phyloP scores from a whole-genome alignment of 73 alveolate genomes.

The Effrenium voratum region DNA sequence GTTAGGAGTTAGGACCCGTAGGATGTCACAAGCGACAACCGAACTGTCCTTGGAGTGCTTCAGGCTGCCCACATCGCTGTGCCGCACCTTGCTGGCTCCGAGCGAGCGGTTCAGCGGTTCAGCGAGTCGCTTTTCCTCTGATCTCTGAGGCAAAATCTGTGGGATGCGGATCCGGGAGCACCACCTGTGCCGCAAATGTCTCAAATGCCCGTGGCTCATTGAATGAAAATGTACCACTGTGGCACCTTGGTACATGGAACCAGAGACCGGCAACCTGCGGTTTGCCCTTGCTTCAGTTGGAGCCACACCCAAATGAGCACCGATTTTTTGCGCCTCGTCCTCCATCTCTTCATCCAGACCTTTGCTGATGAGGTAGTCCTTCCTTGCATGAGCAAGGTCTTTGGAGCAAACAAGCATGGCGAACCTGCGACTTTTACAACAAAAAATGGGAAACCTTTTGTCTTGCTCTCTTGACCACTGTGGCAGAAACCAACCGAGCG shows the following conservation, averaged over 20 bases:
- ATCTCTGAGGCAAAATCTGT: too few relatives aligned
- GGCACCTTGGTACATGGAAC: too few relatives aligned
- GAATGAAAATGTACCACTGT: too few relatives aligned
- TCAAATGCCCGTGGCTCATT: too few relatives aligned
- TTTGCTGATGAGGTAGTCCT: slow-evolving; percentile 75
- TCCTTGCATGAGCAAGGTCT: neutral
- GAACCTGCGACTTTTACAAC: neutral
- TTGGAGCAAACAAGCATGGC: neutral
- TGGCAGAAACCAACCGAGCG: neutral
- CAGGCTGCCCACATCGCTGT: slow-evolving; percentile 70
- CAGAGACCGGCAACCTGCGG: too few relatives aligned
- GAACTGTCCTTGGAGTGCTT: slow-evolving; percentile 55
- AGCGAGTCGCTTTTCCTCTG: too few relatives aligned
- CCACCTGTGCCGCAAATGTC: too few relatives aligned
- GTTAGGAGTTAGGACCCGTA: neutral
- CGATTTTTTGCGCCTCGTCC: too few relatives aligned
- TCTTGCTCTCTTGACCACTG: neutral
- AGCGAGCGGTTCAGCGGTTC: too few relatives aligned
- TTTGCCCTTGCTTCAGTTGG: too few relatives aligned
- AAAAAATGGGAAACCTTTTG: neutral
- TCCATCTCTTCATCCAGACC: slow-evolving; percentile 61
- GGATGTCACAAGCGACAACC: neutral
- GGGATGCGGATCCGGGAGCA: too few relatives aligned
- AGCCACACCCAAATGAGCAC: too few relatives aligned
- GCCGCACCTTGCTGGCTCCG: slow-evolving; percentile 45